Evolutionary conservation across 106 monocot species (phyloP).

Genomic region (Apostasia ramifera): DNA sequence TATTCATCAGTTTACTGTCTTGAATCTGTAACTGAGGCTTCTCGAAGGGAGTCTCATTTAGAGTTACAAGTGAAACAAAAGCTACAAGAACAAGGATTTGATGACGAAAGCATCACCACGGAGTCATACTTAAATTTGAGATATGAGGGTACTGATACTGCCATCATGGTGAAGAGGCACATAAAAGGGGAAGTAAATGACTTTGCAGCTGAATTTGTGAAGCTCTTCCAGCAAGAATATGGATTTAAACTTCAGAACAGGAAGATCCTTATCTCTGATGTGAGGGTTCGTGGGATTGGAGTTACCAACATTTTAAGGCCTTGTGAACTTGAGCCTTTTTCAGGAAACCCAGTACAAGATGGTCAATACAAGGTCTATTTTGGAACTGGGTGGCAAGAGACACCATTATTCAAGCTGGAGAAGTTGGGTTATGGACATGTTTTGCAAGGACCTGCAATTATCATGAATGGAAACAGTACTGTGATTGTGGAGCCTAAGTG

Average conservation of each 20-base stretch:
- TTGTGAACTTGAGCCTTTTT: conserved; percentile 25
- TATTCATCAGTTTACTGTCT: conserved; percentile 53
- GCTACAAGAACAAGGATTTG: conserved; percentile 73
- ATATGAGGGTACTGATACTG: conserved; percentile 94
- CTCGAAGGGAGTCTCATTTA: conserved; percentile 49
- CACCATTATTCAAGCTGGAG: conserved; percentile 67
- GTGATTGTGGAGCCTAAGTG: conserved; percentile 78
- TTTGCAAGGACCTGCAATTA: conserved; percentile 64
- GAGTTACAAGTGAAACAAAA: conserved; percentile 48
- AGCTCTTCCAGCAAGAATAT: conserved; percentile 78
- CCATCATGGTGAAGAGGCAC: conserved; percentile 90
- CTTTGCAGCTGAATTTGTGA: conserved; percentile 60
- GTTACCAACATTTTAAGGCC: conserved; percentile 80
- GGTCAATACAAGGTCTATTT: conserved; percentile 68
- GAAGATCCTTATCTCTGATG: conserved; percentile 77
- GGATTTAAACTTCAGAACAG: conserved; percentile 82
- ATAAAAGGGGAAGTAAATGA: conserved; percentile 36
- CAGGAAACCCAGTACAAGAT: conserved; percentile 28
- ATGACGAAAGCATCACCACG: conserved; percentile 51
- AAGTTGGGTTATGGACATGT: conserved; percentile 63
- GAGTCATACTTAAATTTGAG: conserved; percentile 85
- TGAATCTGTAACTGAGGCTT: conserved; percentile 46
- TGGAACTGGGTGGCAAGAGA: conserved; percentile 65
- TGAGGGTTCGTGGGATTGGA: conserved; percentile 85
- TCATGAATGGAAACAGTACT: conserved; percentile 98